Base-by-base conservation (phyloP, 176 grass and related monocot species). In the Coix lacrymajobi region DNA sequence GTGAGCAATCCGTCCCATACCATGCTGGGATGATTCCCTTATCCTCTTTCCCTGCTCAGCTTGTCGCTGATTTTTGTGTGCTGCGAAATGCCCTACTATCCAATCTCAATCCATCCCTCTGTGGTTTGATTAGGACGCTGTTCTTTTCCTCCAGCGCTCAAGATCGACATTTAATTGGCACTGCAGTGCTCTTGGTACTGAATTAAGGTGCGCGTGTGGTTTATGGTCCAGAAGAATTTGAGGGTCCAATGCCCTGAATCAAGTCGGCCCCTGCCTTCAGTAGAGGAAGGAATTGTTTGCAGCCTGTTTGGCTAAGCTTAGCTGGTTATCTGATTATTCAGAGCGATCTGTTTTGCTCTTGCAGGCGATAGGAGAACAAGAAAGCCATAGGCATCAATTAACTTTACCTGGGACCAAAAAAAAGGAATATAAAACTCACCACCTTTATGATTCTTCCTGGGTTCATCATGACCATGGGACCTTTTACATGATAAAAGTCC, bases 261-360 rank as follows among this genome's bases (percentile, higher is more conserved):
- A 60, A 60, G 56, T 60, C 24, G 11, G n/a, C 4, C 24, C 56
- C 56, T 60, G 56, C 11, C 10, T 60, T 17, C 40, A 85, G 84
- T 44, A 84, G 91, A 31, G 87, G 87, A 84, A 43, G 49, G 2
- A 80, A 76, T 12, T 60, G 56, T 51, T 64, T 92, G 32, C 76
- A 92, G 26, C 69, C 56, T 54, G 51, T 19, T 8, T n/a, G 33
- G 9, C 3, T 38, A 34, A 85, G 16, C 71, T 88, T 4, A 26
- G 22, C 65, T 37, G 3, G 30, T 54, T 54, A 54, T 54, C 6
- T 54, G 19, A 54, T 90, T 45, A 68, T 72, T 14, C 33, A 25
- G 4, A 40, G n/a, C 3, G 13, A 77, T 41, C 36, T 52, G 29
- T 54, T 36, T 33, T 75, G 9, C 29, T 22, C 15, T 6, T 11